Percentiles rank a stretch among this genome's conserved stretches.
phyloP scores from a whole-genome alignment of 805 yeast species.

The Kluyveromyces wickerhamii region DNA sequence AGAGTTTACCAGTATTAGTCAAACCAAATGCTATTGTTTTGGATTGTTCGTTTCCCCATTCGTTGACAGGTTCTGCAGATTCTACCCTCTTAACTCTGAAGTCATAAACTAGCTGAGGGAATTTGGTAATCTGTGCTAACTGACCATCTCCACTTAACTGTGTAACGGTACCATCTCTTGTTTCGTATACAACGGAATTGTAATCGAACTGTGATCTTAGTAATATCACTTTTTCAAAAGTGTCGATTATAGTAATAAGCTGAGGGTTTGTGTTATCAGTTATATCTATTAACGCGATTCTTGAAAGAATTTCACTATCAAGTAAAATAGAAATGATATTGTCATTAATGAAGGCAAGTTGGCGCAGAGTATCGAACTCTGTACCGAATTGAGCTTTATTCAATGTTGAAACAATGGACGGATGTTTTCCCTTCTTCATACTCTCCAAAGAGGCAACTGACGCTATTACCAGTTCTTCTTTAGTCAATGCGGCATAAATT shows the following conservation, averaged over 20 bases:
- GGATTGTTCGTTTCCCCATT: constrained; percentile 24
- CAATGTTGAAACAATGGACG: constrained; percentile 33
- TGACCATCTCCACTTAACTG: constrained; percentile 32
- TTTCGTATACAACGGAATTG: constrained; percentile 45
- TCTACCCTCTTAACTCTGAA: constrained; percentile 39
- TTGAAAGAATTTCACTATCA: constrained; percentile 46
- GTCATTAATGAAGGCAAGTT: constrained; percentile 50
- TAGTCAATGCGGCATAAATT: constrained; percentile 48
- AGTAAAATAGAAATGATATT: constrained; percentile 47
- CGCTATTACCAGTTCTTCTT: constrained; percentile 39
- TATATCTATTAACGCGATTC: constrained; percentile 44
- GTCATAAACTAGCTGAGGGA: constrained; percentile 66
- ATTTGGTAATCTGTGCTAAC: constrained; percentile 35
- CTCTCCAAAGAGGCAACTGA: constrained; percentile 35
- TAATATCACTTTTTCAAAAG: constrained; percentile 45
- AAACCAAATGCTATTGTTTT: constrained; percentile 57
- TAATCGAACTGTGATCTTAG: constrained; percentile 49
- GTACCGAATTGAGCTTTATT: constrained; percentile 31
- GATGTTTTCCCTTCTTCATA: constrained; percentile 43
- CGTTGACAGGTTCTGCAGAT: constrained; percentile 16
- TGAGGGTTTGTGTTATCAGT: constrained; percentile 35
- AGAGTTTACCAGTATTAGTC: constrained; percentile 67
- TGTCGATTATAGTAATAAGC: constrained; percentile 35
- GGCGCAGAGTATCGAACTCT: constrained; percentile 46
- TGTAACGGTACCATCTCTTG: constrained; percentile 53